Evolutionary conservation across 768 basidiomycete species (phyloP), one percentile per base, ranked within the genome.

Genomic region (Chlorophyllum brunneum): DNA sequence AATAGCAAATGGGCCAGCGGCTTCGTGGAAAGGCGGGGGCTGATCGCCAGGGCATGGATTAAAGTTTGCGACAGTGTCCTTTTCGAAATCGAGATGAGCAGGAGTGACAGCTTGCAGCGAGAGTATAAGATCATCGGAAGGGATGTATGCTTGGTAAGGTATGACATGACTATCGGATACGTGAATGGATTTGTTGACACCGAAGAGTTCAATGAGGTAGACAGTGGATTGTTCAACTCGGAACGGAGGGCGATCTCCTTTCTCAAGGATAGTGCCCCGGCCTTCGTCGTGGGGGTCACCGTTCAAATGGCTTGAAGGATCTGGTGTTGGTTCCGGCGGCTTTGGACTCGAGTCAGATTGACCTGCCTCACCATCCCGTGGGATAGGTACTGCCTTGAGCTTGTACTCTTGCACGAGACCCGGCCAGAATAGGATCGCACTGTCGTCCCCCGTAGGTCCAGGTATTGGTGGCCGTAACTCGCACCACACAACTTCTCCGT

Each of bases 101-200:
- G 69, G 59, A 4, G 78, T 73, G 44, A 78, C 71, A 1, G 64
- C 62, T 49, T 72, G 69, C 47, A 89, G 70, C 22, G 73, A 71
- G 2, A 67, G 59, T 13, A 88, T 72, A 30, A 89, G 72, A 0
- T 73, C 73, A 4, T 73, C 65, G 1, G 80, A 66, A 5, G 82
- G 82, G 4, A 75, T 68, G 55, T 88, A 77, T 2, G 85, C 83
- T 60, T 86, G 86, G 60, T 92, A 92, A 23, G 90, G 90, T 4
- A 92, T 72, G 3, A 90, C 77, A 48, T 76, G 72, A 13, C 75
- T 69, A 56, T 85, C 88, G 5, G 72, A 68, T 30, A 83, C 66
- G 54, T 72, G 63, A 48, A 74, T 71, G 7, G 75, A 68, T 49
- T 73, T 73, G 2, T 74, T 71, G 29, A 86, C 72, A 23, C 76